These are phyloP conservation scores for Beauveria sp. DNA, from an alignment of 2,329 filamentous ascomycete species.

Conservation along the genomic window DNA sequence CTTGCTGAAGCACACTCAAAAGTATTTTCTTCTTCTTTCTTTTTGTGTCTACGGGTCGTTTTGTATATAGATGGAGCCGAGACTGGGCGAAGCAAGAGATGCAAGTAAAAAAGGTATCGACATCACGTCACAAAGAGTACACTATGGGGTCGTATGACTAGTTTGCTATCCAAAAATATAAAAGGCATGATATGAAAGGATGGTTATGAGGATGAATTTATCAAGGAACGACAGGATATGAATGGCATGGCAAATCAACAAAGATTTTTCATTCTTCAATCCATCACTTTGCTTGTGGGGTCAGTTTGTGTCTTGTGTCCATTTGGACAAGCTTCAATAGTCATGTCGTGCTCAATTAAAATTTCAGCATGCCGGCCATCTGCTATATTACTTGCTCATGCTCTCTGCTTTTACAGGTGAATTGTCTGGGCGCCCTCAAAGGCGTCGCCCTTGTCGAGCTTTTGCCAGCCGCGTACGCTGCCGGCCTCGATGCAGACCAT, in stretches of 20 bases:
- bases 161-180: neutral
- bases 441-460: constrained; percentile 69
- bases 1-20: neutral
- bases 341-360: neutral
- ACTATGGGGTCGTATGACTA: neutral
- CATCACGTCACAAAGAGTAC: neutral
- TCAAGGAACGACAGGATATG: too few relatives aligned
- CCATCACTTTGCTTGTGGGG: too few relatives aligned
- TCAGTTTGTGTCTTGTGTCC: too few relatives aligned
- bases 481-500: constrained; percentile 96
- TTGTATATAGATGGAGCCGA: constrained; percentile 1
- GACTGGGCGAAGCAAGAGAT: constrained; percentile 7
- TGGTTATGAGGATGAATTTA: too few relatives aligned
- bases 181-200: too few relatives aligned
- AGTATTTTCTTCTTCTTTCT: neutral
- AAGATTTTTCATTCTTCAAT: neutral
- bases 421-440: constrained; percentile 57
- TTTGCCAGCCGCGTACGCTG: constrained; percentile 72
- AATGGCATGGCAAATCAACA: too few relatives aligned
- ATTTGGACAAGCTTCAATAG: neutral
- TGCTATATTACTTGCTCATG: neutral
- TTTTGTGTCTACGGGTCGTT: neutral
- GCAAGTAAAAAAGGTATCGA: neutral
- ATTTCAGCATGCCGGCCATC: neutral
- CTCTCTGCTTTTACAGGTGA: constrained; percentile 19